These are phyloP conservation scores for Pelargonium cotyledonis DNA, from an alignment of 441 rosid genomes.

Conservation along the genomic window DNA sequence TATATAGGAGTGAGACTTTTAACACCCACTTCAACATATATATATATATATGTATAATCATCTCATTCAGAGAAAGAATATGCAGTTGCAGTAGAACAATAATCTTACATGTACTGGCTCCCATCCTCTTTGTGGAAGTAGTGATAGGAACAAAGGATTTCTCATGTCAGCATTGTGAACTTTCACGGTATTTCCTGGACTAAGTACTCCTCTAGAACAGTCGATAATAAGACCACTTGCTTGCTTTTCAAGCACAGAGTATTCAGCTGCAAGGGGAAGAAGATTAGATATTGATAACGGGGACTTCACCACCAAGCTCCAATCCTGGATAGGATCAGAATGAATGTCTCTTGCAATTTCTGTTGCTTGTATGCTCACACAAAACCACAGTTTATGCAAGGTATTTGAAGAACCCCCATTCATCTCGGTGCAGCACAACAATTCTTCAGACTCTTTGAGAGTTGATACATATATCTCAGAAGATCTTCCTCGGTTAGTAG, in stretches of 20 bases:
- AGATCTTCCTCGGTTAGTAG: conserved; percentile 29
- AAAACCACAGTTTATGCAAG: conserved; percentile 67
- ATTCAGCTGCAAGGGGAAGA: conserved; percentile 89
- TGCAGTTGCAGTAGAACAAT: conserved; percentile 13
- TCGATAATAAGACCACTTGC: conserved; percentile 55
- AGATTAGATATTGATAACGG: conserved; percentile 72
- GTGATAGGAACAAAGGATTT: conserved; percentile 64
- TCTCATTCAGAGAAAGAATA: neutral
- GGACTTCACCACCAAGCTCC: conserved; percentile 80
- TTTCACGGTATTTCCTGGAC: conserved; percentile 67
- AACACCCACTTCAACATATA: too few relatives aligned
- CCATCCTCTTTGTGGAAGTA: conserved; percentile 93
- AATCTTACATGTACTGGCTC: conserved; percentile 63
- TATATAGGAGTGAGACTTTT: too few relatives aligned
- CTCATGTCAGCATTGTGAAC: conserved; percentile 71
- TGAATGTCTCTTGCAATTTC: conserved; percentile 79
- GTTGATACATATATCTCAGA: conserved; percentile 66
- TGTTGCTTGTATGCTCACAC: conserved; percentile 63
- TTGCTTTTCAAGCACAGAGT: conserved; percentile 71
- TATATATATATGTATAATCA: too few relatives aligned
- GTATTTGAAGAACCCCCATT: conserved; percentile 58
- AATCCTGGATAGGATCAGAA: conserved; percentile 82
- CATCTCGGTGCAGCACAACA: conserved; percentile 58
- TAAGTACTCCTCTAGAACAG: conserved; percentile 60
- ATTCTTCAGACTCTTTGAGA: conserved; percentile 66